Evolutionary conservation across 495 filamentous ascomycete species (phyloP), one percentile per base, ranked within the genome.

Genomic region (Penicillium argentinense): DNA sequence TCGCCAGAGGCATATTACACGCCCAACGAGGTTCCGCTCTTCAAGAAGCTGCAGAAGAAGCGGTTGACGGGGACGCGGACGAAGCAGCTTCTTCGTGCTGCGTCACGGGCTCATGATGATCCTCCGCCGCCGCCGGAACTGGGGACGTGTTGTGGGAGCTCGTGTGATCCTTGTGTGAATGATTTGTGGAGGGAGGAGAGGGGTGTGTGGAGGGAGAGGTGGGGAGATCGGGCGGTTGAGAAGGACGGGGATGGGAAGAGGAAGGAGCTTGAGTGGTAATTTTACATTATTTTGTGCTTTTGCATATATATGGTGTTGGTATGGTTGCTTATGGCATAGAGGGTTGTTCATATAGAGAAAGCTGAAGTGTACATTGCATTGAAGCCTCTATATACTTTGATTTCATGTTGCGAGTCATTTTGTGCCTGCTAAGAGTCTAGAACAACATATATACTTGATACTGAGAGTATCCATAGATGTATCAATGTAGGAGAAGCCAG

Each of bases 161-260:
- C 69, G 45, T 72, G 69, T 44, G 69, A 72, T 51, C 69, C 69
- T 5, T 72, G 69, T 39, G 69, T 72, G 26, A 69, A 53, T 47
- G 64, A 68, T 57, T 30, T 72, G 9, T 72, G 69, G 69, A 54
- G 49, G 39, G 62, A 72, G 54, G 69, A 72, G 53, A 47, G 67
- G 50, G 56, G 51, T 9, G 58, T 63, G 36, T 72, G 69, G 69
- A 63, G 60, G 59, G 69, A 66, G 49, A 45, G 65, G 28, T 72
- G 69, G 69, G 67, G 69, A 9, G 59, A 56, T 45, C 16, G 42
- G 24, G 59, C 39, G 8, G 34, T 61, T 46, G 61, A 63, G 45
- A 30, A 32, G 16, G 21, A 26, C 18, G 47, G 60, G 63, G 68
- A 2, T 33, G n/a, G n/a, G n/a, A 39, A 26, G 37, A 47, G 28